Evolutionary conservation across 2,329 filamentous ascomycete genomes (phyloP).

Genomic region (Didymella keratinophila): DNA sequence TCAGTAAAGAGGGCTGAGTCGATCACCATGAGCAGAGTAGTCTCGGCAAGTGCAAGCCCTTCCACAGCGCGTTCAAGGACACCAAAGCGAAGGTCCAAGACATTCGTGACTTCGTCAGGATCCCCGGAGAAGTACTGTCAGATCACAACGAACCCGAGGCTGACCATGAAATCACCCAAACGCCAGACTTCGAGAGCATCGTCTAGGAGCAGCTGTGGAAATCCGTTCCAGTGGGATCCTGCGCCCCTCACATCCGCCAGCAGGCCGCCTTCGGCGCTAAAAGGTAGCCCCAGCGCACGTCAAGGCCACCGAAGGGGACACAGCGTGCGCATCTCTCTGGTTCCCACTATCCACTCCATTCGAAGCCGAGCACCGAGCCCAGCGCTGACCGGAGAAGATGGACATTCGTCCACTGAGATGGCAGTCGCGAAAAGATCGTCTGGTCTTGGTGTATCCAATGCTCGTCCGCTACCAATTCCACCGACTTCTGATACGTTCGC

Average conservation of each 20-base stretch:
- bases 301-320: slow-evolving; percentile 56
- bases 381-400: slow-evolving; percentile 17
- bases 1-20: slow-evolving; percentile 48
- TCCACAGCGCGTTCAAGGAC: slow-evolving; percentile 38
- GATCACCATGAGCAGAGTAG: slow-evolving; percentile 45
- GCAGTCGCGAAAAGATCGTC: neutral
- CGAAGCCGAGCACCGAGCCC: slow-evolving; percentile 47
- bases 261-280: slow-evolving; percentile 53
- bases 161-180: slow-evolving; percentile 44
- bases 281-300: slow-evolving; percentile 55
- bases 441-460: slow-evolving; percentile 27
- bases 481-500: slow-evolving; percentile 45
- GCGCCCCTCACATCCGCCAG: slow-evolving; percentile 40
- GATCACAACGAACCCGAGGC: slow-evolving; percentile 41
- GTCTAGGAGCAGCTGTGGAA: slow-evolving; percentile 55
- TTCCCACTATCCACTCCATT: slow-evolving; percentile 53
- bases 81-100: slow-evolving; percentile 45
- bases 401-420: neutral
- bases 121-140: slow-evolving; percentile 47
- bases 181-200: slow-evolving; percentile 53
- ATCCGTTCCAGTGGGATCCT: slow-evolving; percentile 57
- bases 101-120: slow-evolving; percentile 50
- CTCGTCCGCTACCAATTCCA: slow-evolving; percentile 34
- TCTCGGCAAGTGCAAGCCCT: slow-evolving; percentile 40
- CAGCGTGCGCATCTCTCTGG: slow-evolving; percentile 56